Percentiles rank a stretch among this genome's conserved stretches.
phyloP scores from a whole-genome alignment of 805 yeast species.

The Ogataea methanolica region DNA sequence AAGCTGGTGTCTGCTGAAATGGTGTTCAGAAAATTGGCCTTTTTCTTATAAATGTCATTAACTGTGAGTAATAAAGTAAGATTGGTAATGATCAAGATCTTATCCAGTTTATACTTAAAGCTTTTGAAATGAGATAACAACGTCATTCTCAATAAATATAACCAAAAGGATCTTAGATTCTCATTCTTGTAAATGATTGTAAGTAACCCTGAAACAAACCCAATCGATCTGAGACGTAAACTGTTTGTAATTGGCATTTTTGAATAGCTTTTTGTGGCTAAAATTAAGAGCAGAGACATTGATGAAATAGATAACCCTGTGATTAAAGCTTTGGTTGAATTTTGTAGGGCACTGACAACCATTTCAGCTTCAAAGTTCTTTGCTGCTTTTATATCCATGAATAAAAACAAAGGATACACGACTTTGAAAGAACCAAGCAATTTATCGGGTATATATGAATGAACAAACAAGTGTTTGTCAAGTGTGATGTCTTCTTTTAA shows the following conservation, averaged over 20 bases:
- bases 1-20: constrained; percentile 4
- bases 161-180: constrained; percentile 15
- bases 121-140: constrained; percentile 11
- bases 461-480: neutral
- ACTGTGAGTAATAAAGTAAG: constrained; percentile 11
- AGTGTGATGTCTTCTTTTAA: neutral
- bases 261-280: neutral
- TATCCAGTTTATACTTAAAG: constrained; percentile 11
- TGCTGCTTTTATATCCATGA: constrained; percentile 3
- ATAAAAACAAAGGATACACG: constrained; percentile 10
- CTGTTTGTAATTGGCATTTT: neutral
- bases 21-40: neutral
- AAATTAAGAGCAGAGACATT: constrained; percentile 1
- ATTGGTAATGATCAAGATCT: constrained; percentile 9
- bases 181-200: constrained; percentile 10
- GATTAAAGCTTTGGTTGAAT: constrained; percentile 8
- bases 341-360: constrained; percentile 3
- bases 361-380: constrained; percentile 5
- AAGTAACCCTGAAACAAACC: constrained; percentile 12
- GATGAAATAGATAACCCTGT: constrained; percentile 8
- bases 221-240: constrained; percentile 8
- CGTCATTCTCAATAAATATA: constrained; percentile 16
- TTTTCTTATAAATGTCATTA: constrained; percentile 7
- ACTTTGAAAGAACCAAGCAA: constrained; percentile 9
- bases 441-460: constrained; percentile 7